These are phyloP conservation scores for Fusarium armeniacum DNA, from an alignment of 2,329 filamentous ascomycete genomes.

Conservation along the genomic window DNA sequence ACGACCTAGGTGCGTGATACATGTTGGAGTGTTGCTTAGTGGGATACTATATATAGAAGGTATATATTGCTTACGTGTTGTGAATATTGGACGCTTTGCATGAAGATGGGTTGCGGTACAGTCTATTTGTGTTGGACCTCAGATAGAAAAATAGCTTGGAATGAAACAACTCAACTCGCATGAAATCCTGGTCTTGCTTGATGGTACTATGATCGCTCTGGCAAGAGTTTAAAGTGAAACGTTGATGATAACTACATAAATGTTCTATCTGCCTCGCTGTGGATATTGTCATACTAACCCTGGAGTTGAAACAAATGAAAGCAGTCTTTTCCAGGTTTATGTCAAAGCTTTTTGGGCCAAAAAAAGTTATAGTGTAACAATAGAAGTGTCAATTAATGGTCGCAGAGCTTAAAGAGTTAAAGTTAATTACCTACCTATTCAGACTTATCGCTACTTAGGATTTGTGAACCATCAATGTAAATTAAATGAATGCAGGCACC, in stretches of 20 bases:
- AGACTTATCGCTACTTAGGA: not conserved
- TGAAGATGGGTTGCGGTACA: conserved; percentile 5
- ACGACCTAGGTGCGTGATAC: conserved; percentile 74
- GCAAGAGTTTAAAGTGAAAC: conserved; percentile 13
- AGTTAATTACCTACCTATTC: not conserved
- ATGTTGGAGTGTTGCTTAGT: not conserved
- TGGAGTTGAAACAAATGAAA: not conserved
- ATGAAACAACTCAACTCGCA: conserved; percentile 24
- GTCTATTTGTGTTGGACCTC: not conserved
- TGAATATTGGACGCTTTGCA: conserved; percentile 8
- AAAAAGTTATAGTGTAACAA: not conserved
- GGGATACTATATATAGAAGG: not conserved
- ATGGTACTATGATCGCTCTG: not conserved
- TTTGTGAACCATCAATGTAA: not conserved
- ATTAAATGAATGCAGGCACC: conserved; percentile 2
- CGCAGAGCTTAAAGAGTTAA: not conserved
- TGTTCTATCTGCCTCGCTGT: not conserved
- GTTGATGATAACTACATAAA: conserved; percentile 8
- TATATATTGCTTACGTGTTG: not conserved
- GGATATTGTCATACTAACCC: not conserved
- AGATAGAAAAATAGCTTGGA: conserved; percentile 6
- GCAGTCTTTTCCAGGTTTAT: not conserved
- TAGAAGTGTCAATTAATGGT: not conserved
- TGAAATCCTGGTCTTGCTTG: not conserved
- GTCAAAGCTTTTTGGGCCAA: not conserved